Evolutionary conservation across 2,329 filamentous ascomycete genomes (phyloP), one percentile per base, ranked within the genome.

Genomic region (Exophiala lecanii-corni): DNA sequence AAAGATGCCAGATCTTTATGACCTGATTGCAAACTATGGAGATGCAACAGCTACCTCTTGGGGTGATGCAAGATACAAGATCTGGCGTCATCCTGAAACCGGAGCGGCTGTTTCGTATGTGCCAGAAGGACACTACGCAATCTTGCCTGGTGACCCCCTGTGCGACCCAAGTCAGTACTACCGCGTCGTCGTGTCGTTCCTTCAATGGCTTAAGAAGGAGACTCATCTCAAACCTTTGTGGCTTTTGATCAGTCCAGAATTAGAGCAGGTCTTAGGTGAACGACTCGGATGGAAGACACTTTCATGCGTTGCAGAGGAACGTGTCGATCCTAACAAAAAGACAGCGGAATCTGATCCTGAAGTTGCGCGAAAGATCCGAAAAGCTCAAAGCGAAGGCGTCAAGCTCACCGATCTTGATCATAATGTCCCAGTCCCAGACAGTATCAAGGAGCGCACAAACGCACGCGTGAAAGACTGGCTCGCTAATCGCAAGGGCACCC

Each of bases 41-140:
- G 89, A 96, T 64, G 88, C 89, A 2, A 89, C 88, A 36, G 94
- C 94, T 59, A 96, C 89, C 0, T 92, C 88, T 0, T 96, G 89
- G 88, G 77, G 92, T 5, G 89, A 96, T 62, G 85, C 89, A 5
- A 81, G 88, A 5, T 95, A 89, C 62, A 76, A 86, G 59, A 81
- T 94, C 45, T 96, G 88, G 87, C 82, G 89, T 20, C 87, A 95
- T 59, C 68, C 76, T 16, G 63, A 70, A 23, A 91, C 85, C 2
- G 89, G 89, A 36, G 89, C 89, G 0, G 89, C 89, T 4, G 75
- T 95, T 23, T 86, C 88, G 9, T 96, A 86, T 59, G 86, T 92
- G 2, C 78, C 80, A 34, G 79, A 84, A 53, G 80, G 79, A 57
- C 84, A 84, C 54, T 89, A 85, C 55, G 86, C 82, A 32, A 88